Conservation (phyloP, 2,329 filamentous ascomycete genomes). For the Fusarium penzigii region DNA sequence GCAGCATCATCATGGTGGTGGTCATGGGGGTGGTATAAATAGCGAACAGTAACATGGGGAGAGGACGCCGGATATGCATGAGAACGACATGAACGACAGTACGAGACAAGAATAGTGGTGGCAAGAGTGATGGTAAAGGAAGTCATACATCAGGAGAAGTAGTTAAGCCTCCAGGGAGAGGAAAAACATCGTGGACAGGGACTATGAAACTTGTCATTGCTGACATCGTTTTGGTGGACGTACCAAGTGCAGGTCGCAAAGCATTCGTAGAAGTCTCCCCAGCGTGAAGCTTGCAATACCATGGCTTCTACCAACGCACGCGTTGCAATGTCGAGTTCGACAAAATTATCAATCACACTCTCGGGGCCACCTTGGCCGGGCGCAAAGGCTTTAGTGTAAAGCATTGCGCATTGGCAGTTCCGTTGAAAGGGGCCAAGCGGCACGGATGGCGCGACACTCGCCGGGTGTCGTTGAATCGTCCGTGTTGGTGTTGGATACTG, state of each 20-base stretch:
- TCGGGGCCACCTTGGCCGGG: slow-evolving; percentile 21
- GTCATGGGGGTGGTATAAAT: too few species aligned
- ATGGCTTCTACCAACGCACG: slow-evolving; percentile 36
- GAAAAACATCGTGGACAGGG: too few species aligned
- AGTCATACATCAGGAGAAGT: too few species aligned
- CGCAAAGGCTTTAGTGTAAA: slow-evolving; percentile 33
- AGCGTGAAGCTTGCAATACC: slow-evolving; percentile 34
- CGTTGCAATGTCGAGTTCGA: slow-evolving; percentile 34
- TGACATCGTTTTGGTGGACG: slow-evolving; percentile 4
- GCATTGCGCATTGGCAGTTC: slow-evolving; percentile 38
- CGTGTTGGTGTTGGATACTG: slow-evolving; percentile 23
- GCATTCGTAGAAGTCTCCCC: slow-evolving; percentile 38
- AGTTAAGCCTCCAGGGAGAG: too few species aligned
- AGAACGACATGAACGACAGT: too few species aligned
- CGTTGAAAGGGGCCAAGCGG: slow-evolving; percentile 38
- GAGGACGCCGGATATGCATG: too few species aligned
- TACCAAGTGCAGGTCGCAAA: slow-evolving; percentile 39
- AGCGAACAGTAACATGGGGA: too few species aligned
- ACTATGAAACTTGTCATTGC: not conserved
- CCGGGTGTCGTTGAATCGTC: slow-evolving; percentile 30
- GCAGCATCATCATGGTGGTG: too few species aligned
- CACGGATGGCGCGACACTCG: slow-evolving; percentile 29
- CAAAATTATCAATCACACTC: slow-evolving; percentile 30
- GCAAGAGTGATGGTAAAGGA: too few species aligned
- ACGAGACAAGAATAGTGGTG: too few species aligned